Evolutionary conservation across 73 alveolate species (phyloP).

Genomic region (Paramecium sexaurelia): DNA sequence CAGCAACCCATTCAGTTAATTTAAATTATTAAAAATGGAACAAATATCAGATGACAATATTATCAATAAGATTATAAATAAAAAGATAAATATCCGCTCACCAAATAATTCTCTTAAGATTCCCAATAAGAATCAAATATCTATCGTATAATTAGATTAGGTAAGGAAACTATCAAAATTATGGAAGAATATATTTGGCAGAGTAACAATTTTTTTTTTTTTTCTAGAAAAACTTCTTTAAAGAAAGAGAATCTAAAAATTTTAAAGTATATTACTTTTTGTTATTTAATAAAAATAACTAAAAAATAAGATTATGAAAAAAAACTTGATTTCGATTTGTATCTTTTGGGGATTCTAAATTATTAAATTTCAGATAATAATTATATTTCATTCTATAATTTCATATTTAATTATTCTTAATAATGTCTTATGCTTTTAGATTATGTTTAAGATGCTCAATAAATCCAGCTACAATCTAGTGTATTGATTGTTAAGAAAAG

Average conservation of each 20-base stretch:
- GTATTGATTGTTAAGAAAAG: conserved; percentile 10
- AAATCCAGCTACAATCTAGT: conserved; percentile 4
- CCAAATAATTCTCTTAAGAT: neutral
- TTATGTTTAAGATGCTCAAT: neutral
- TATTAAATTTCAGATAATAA: neutral
- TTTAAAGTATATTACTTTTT: neutral
- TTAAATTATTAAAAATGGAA: neutral
- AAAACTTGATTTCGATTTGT: neutral
- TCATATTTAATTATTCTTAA: neutral
- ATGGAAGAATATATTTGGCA: neutral
- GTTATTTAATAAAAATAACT: neutral
- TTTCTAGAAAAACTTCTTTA: neutral
- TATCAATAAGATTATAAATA: neutral
- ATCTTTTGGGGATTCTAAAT: neutral
- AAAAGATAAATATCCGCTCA: neutral
- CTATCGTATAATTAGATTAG: neutral
- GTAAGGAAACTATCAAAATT: neutral
- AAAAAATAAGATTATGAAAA: neutral
- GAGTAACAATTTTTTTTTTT: neutral
- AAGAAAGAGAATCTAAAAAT: neutral
- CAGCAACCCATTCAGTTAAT: conserved; percentile 31
- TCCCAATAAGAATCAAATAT: neutral
- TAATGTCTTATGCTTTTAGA: neutral
- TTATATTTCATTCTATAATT: neutral
- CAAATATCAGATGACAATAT: neutral